These are phyloP conservation scores for Hypoxylon rickii DNA, from an alignment of 495 filamentous ascomycete genomes.

Conservation along the genomic window DNA sequence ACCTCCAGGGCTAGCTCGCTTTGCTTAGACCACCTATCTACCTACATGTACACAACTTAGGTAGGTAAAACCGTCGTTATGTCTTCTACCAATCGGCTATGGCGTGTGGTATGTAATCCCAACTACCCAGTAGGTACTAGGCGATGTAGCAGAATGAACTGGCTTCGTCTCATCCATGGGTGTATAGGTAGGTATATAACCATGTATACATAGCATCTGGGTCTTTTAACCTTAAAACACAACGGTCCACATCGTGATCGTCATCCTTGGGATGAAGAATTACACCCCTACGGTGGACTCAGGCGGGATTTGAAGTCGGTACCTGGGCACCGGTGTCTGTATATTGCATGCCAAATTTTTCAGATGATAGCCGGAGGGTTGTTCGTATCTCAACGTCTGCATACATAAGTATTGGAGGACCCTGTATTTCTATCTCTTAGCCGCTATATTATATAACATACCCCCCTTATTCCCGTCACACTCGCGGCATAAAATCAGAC, in stretches of 20 bases:
- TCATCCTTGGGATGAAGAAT: constrained; percentile 18
- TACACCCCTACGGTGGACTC: constrained; percentile 6
- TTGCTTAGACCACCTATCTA: no score
- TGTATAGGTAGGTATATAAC: neutral
- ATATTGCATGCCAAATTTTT: no score
- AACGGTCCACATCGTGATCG: constrained; percentile 20
- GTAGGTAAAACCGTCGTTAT: constrained; percentile 1
- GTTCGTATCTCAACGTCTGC: constrained; percentile 26
- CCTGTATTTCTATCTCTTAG: no score
- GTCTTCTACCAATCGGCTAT: constrained; percentile 19
- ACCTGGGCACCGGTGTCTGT: no score
- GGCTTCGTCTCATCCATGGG: constrained; percentile 8
- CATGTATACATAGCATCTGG: no score
- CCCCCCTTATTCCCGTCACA: constrained; percentile 19
- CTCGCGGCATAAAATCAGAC: no score
- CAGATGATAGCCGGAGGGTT: constrained; percentile 24
- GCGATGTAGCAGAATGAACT: constrained; percentile 2
- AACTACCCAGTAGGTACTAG: no score
- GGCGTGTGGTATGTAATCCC: constrained; percentile 18
- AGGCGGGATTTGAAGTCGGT: constrained; percentile 18
- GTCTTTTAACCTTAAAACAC: constrained; percentile 10
- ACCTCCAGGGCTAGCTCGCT: no score
- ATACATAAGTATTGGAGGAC: no score
- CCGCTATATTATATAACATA: constrained; percentile 27
- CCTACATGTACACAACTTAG: no score